Conservation (phyloP, 2,329 filamentous ascomycete genomes). For the Fusarium sp. region DNA sequence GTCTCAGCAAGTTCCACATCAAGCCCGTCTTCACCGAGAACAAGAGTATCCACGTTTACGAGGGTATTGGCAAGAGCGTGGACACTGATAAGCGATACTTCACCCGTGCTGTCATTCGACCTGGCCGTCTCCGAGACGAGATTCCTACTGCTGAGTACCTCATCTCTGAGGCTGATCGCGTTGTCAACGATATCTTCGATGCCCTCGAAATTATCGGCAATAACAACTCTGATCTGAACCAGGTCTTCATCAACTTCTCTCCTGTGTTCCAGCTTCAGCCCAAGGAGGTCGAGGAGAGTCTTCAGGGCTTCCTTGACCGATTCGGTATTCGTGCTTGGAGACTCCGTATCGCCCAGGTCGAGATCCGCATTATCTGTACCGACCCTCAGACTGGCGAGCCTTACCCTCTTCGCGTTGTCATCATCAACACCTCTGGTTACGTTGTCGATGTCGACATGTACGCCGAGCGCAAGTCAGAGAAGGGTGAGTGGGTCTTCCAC, state of each 20-base stretch:
- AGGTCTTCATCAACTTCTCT: conserved; percentile 99
- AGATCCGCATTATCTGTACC: conserved; percentile 98
- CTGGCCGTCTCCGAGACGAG: conserved; percentile 93
- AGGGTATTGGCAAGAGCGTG: conserved; percentile 92
- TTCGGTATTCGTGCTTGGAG: conserved; percentile 96
- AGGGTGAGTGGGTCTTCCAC: conserved; percentile 98
- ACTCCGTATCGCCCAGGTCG: conserved; percentile 93
- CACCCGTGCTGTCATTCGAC: conserved; percentile 92
- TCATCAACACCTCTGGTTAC: conserved; percentile 98
- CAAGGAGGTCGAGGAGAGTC: conserved; percentile 87
- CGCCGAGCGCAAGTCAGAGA: conserved; percentile 96
- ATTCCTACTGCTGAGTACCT: conserved; percentile 99
- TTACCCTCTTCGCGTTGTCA: conserved; percentile 93
- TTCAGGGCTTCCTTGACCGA: conserved; percentile 94
- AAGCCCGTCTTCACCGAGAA: conserved; percentile 99
- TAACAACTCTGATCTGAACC: conserved; percentile 99
- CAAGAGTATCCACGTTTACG: conserved; percentile 98
- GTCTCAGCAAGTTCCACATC: conserved; percentile 96
- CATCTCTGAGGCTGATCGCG: conserved; percentile 93
- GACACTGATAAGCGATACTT: conserved; percentile 99
- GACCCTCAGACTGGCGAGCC: conserved; percentile 84
- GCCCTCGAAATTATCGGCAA: conserved; percentile 98
- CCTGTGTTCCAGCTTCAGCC: conserved; percentile 94
- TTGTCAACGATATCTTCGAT: conserved; percentile 98
- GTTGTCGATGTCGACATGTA: conserved; percentile 98